phyloP scores from a whole-genome alignment of 1,139 yeast genomes.

The Taphrina confusa region DNA sequence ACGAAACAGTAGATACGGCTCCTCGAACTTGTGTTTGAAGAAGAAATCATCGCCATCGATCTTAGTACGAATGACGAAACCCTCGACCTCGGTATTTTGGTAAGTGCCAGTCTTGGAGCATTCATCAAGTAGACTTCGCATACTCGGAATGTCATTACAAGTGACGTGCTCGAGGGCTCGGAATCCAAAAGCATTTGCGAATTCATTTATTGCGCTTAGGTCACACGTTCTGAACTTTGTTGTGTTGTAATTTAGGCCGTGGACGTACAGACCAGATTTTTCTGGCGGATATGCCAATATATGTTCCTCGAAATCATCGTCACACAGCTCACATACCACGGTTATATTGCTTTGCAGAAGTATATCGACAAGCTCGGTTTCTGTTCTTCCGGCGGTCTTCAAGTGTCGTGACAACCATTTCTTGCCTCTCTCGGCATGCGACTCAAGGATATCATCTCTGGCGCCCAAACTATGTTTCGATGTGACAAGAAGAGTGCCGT shows the following conservation, averaged over 20 bases:
- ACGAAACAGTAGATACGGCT: conserved; percentile 88
- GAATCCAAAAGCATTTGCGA: conserved; percentile 76
- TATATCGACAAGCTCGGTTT: conserved; percentile 57
- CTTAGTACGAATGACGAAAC: conserved; percentile 79
- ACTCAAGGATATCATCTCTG: conserved; percentile 50
- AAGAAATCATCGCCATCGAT: conserved; percentile 56
- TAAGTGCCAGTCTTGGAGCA: conserved; percentile 71
- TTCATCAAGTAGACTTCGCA: conserved; percentile 57
- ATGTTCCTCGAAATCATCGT: conserved; percentile 92
- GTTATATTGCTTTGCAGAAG: conserved; percentile 62
- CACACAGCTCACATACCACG: conserved; percentile 91
- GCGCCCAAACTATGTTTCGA: conserved; percentile 87
- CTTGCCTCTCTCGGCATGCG: conserved; percentile 54
- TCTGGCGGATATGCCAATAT: conserved; percentile 70
- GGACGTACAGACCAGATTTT: conserved; percentile 79
- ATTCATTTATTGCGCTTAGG: conserved; percentile 58
- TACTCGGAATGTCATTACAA: conserved; percentile 49
- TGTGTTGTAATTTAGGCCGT: conserved; percentile 77
- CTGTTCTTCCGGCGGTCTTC: conserved; percentile 47
- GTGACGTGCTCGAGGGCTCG: conserved; percentile 49
- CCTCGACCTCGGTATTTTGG: conserved; percentile 76
- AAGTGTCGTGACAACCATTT: conserved; percentile 60
- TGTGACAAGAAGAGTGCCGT: conserved; percentile 70
- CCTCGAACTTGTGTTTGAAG: conserved; percentile 92
- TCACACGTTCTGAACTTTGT: conserved; percentile 65